Base-by-base conservation (phyloP, 139 green algal species). In the Parachlorella kessleri region DNA sequence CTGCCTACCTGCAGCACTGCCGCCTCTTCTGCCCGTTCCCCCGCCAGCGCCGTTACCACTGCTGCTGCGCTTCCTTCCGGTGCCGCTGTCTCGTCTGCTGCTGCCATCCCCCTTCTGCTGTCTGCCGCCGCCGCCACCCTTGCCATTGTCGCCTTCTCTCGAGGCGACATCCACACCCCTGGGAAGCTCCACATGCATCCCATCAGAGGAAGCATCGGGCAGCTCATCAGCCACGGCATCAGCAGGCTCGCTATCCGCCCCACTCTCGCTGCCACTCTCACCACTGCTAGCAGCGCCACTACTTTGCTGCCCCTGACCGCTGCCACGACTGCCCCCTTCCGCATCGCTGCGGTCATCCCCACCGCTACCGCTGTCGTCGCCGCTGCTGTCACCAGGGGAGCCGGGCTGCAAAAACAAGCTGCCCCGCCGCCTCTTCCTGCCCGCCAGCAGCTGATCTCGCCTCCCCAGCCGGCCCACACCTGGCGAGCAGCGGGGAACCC, bases 101-200 rank as follows among this genome's bases (percentile, higher is more conserved):
- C 10, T 18, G 18, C 48, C 48, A 59, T 35, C 41, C 10, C 0
- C 23, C 42, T 68, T 32, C 33, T 64, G 18, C 6, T 48, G 24
- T 28, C 70, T 38, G 30, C 32, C 39, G 30, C 36, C 63, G 9
- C 26, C 42, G 30, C 63, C 40, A 59, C 59, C 53, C 26, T 26
- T 55, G 55, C 37, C 18, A 36, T 68, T 66, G 8, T 28, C 10
- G n/a, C n/a, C 30, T 30, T 28, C 69, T 8, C 24, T 10, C 33
- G 72, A 6, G 36, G 30, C 36, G 37, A 67, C 72, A 78, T 78
- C 72, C 55, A 7, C 72, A 10, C 72, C 39, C 39, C 39, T n/a
- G n/a, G n/a, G n/a, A n/a, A n/a, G n/a, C n/a, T n/a, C n/a, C n/a
- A n/a, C n/a, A n/a, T n/a, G n/a, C n/a, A n/a, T n/a, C n/a, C n/a